Evolutionary conservation across 2,329 filamentous ascomycete genomes (phyloP).

Genomic region (Ophiostoma angusticollis): DNA sequence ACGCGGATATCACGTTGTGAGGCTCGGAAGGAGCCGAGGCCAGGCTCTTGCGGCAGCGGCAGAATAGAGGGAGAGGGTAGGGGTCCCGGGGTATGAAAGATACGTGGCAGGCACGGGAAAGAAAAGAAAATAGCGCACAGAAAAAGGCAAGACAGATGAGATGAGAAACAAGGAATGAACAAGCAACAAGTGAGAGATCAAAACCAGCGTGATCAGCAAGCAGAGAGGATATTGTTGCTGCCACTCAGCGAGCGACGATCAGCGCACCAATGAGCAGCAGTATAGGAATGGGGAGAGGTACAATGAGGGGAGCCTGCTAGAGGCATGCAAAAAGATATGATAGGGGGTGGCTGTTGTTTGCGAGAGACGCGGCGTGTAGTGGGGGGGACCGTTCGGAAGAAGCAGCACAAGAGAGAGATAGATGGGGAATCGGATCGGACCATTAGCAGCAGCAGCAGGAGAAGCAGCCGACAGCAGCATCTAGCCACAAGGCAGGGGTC

Average conservation of each 20-base stretch:
- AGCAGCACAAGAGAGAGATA: not conserved
- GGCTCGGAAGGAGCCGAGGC: too few relatives aligned
- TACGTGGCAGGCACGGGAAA: not conserved
- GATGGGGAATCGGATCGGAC: too few relatives aligned
- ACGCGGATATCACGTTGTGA: too few relatives aligned
- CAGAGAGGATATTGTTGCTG: not conserved
- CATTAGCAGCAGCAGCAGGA: too few relatives aligned
- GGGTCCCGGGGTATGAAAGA: not conserved
- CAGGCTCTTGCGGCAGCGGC: too few relatives aligned
- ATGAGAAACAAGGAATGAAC: not conserved
- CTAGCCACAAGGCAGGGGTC: too few relatives aligned
- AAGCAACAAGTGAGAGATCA: not conserved
- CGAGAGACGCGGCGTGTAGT: not conserved
- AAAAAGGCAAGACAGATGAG: not conserved
- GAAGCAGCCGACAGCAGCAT: too few relatives aligned
- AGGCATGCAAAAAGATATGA: slow-evolving; percentile 1
- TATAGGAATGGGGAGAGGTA: not conserved
- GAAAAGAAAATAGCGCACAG: not conserved
- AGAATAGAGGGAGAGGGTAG: not conserved
- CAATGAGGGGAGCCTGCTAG: slow-evolving; percentile 2
- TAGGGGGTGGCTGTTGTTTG: slow-evolving; percentile 1
- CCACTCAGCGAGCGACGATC: slow-evolving; percentile 8
- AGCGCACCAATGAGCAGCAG: slow-evolving; percentile 4
- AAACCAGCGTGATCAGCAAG: slow-evolving; percentile 1
- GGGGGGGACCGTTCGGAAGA: not conserved